These are phyloP conservation scores for Aspergillus sp. DNA, from an alignment of 2,329 filamentous ascomycete genomes.

Conservation along the genomic window DNA sequence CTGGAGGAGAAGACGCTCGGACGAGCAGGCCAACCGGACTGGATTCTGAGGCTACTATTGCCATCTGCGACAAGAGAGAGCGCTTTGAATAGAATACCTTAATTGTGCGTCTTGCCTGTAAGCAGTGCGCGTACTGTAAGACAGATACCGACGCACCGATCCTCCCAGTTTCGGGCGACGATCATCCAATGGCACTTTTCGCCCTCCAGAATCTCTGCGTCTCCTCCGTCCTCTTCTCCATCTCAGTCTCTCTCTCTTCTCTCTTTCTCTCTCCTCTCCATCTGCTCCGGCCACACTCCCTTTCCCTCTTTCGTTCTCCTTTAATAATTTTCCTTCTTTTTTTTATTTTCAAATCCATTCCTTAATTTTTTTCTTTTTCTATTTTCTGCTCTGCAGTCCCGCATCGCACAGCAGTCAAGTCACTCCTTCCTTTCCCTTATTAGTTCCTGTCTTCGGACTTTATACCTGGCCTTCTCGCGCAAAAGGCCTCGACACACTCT, in stretches of 20 bases:
- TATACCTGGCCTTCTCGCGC: slow-evolving; percentile 23
- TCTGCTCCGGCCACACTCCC: slow-evolving; percentile 21
- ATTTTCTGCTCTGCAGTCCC: slow-evolving; percentile 23
- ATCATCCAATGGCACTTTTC: slow-evolving; percentile 30
- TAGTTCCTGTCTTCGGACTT: slow-evolving; percentile 28
- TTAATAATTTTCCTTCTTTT: slow-evolving; percentile 23
- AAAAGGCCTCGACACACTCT: slow-evolving; percentile 8
- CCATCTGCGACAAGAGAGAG: not conserved
- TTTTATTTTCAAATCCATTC: slow-evolving; percentile 17
- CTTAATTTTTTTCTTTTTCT: slow-evolving; percentile 21
- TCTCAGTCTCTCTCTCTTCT: slow-evolving; percentile 25
- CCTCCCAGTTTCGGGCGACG: slow-evolving; percentile 26
- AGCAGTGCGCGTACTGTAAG: slow-evolving; percentile 17
- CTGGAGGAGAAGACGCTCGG: slow-evolving; percentile 7
- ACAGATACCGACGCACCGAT: slow-evolving; percentile 17
- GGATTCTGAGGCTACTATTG: slow-evolving; percentile 4
- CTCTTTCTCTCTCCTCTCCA: slow-evolving; percentile 28
- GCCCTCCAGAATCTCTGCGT: slow-evolving; percentile 24
- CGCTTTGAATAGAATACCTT: slow-evolving; percentile 2
- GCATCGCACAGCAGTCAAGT: slow-evolving; percentile 17
- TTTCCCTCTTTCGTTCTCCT: slow-evolving; percentile 27
- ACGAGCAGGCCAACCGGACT: not conserved
- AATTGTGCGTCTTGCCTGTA: slow-evolving; percentile 15
- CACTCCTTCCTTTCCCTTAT: slow-evolving; percentile 26
- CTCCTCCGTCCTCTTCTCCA: slow-evolving; percentile 21